phyloP scores from a whole-genome alignment of 257 asterid species.

The Nicotiana knightiana region DNA sequence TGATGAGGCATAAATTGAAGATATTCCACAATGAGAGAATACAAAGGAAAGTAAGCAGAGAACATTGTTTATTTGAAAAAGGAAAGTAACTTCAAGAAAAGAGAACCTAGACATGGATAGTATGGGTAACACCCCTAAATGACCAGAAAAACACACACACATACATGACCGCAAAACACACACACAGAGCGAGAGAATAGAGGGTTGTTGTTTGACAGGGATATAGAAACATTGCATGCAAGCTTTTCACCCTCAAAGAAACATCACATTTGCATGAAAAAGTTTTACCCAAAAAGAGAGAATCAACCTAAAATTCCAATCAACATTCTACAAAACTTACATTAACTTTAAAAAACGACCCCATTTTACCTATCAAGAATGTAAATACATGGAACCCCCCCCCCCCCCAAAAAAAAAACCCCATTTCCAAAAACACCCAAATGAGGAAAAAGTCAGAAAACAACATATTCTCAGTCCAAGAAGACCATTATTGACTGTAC shows the following conservation, averaged over 20 bases:
- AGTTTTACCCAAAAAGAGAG: background rate
- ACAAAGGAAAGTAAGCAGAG: constrained; percentile 13
- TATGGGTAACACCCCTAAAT: background rate
- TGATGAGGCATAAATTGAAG: constrained; percentile 19
- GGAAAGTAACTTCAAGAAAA: constrained; percentile 8
- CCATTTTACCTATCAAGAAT: background rate
- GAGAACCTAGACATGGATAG: background rate
- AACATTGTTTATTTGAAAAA: background rate
- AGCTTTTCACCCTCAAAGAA: background rate
- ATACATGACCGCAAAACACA: background rate
- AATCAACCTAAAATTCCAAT: constrained; percentile 4
- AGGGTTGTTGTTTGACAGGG: too few relatives aligned
- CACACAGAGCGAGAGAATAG: background rate
- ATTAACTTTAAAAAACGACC: background rate
- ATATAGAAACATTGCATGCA: background rate
- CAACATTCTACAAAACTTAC: background rate
- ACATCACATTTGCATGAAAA: constrained; percentile 24
- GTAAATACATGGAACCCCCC: background rate
- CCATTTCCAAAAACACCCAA: background rate
- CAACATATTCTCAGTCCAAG: background rate
- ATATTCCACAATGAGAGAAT: background rate
- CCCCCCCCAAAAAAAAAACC: background rate
- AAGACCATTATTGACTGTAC: constrained; percentile 25
- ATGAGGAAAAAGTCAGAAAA: background rate
- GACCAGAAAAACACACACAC: background rate